Evolutionary conservation across 2,329 filamentous ascomycete species (phyloP).

Genomic region (Phyllosticta paracitricarpa): DNA sequence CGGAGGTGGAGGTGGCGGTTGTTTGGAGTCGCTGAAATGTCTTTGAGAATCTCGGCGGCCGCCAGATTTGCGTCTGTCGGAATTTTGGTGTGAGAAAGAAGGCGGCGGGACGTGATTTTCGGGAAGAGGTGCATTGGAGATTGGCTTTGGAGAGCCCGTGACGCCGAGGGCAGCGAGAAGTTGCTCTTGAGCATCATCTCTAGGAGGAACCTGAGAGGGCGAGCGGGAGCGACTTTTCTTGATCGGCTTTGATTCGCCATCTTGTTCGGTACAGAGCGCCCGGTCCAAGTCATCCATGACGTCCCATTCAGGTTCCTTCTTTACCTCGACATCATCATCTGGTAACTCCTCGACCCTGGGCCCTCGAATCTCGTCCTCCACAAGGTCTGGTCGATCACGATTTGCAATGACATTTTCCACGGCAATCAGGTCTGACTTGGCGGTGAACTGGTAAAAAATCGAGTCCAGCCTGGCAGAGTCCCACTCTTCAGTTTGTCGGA

Average conservation of each 20-base stretch:
- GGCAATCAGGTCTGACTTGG: slow-evolving; percentile 31
- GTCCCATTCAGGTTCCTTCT: slow-evolving; percentile 25
- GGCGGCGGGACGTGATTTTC: not conserved
- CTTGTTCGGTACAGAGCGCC: slow-evolving; percentile 21
- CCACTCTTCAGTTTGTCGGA: slow-evolving; percentile 42
- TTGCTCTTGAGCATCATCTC: slow-evolving; percentile 24
- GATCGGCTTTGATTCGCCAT: not conserved
- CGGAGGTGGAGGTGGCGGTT: not conserved
- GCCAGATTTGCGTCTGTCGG: not conserved
- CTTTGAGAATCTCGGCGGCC: not conserved
- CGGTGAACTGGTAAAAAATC: slow-evolving; percentile 38
- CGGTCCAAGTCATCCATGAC: slow-evolving; percentile 32
- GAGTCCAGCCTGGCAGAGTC: slow-evolving; percentile 39
- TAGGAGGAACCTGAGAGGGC: not conserved
- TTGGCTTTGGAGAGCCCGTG: slow-evolving; percentile 27
- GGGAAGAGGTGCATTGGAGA: not conserved
- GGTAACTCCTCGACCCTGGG: slow-evolving; percentile 20
- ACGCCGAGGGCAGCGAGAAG: slow-evolving; percentile 27
- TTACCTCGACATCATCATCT: slow-evolving; percentile 11
- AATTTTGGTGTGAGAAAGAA: not conserved
- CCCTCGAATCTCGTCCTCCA: slow-evolving; percentile 15
- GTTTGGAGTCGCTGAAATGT: not conserved
- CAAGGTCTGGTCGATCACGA: slow-evolving; percentile 28
- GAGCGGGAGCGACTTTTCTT: slow-evolving; percentile 6
- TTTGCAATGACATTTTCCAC: slow-evolving; percentile 34